Base-by-base conservation (phyloP, 1,284 basidiomycete species). In the Pascua sp. region DNA sequence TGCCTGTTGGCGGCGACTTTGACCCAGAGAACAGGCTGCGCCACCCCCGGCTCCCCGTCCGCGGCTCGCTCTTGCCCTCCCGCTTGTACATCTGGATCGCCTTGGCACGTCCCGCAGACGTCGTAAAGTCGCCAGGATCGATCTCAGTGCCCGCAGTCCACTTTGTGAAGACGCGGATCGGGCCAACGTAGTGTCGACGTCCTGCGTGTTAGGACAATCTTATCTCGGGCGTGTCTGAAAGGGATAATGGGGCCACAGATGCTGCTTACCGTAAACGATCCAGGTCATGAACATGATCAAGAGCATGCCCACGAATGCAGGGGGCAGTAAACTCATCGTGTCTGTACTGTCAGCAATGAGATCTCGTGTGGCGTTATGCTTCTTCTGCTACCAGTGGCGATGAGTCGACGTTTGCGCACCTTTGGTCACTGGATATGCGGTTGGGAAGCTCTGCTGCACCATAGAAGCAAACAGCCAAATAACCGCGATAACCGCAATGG, bases 111-210 rank as follows among this genome's bases (percentile, higher is more conserved):
- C 38, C 38, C 36, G 44, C 41, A 4, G 47, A 8, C n/a, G 17
- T 24, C 18, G 15, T 17, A 12, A 51, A n/a, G 38, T 49, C 47
- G 11, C 40, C 40, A 7, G 53, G 61, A 53, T 74, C 71, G 15
- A 76, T 72, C 47, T 72, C 73, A 12, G 72, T 67, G 13, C 74
- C 74, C 12, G 73, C 69, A 41, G 72, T 64, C 74, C 74, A 76
- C 51, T 72, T 73, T 1, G 74, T 76, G 38, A 76, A 50, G 3
- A 72, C 68, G 51, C 67, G 64, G 36, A 76, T 73, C 1, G 74
- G 74, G 8, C 74, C 74, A 13, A 71, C 68, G 49, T 72, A 76
- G 51, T 76, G 66, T 11, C 47, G 53, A 36, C 53, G 53, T n/a
- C 53, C 53, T 50, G 41, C 10, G 7, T 16, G n/a, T 42, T n/a